Base-by-base conservation (phyloP, 352 stramenopile species). In the Pythium aphanidermatum region DNA sequence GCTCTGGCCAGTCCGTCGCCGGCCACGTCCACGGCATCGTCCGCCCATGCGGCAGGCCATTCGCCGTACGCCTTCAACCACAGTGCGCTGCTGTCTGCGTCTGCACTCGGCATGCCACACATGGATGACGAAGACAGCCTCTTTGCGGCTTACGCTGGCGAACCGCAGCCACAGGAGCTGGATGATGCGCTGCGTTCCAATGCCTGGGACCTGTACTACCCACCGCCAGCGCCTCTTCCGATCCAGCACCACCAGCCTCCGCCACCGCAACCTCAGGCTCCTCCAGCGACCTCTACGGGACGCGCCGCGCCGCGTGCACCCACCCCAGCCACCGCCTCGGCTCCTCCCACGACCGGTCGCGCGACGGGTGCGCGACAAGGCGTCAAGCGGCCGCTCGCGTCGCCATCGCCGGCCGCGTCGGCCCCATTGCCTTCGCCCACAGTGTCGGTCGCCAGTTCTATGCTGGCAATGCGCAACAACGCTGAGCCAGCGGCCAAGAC, bases 401-500 rank as follows among this genome's bases (percentile, higher is more conserved):
- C 51, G n/a, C n/a, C 32, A 37, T 48, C 24, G 16, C 35, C 14
- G 32, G 46, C 40, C 46, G 30, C 51, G n/a, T n/a, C 53, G 34
- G 31, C 25, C 4, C 32, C 62, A 16, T 65, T 65, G 48, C 35
- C 57, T 21, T 83, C 71, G n/a, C 58, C 74, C 8, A 78, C 70
- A 2, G 51, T 66, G 0, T 64, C 70, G 11, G 65, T 84, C 10
- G 74, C 68, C 23, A 81, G 60, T 38, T 89, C 76, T 19, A 86
- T 89, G 74, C 40, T 89, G 41, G 68, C 74, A 14, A 89, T 89
- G 76, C 67, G 67, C 3, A 59, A 57, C 37, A 51, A 58, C 12
- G 28, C 58, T 3, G 41, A 47, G 17, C 26, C 54, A 36, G 20
- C 50, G 10, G 34, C 51, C 28, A 35, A 12, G 14, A 33, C 25